These are phyloP conservation scores for Neocucurbitaria cava DNA, from an alignment of 2,329 filamentous ascomycete species.

Conservation along the genomic window DNA sequence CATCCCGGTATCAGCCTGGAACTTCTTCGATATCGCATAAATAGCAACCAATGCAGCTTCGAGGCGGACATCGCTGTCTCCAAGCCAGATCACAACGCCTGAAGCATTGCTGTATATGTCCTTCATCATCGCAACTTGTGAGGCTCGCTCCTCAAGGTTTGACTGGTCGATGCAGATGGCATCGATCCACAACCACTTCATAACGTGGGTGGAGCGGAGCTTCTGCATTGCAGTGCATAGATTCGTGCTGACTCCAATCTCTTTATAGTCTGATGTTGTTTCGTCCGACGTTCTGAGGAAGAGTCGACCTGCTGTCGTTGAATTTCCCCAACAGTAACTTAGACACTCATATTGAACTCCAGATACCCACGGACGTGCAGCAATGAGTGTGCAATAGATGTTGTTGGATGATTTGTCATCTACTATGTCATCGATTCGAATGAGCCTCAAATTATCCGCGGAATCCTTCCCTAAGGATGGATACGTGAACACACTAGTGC, in stretches of 20 bases:
- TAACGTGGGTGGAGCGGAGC: background rate
- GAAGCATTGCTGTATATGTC: conserved; percentile 34
- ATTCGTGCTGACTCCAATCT: conserved; percentile 12
- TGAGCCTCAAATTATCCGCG: background rate
- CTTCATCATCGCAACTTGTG: conserved; percentile 35
- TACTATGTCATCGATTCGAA: background rate
- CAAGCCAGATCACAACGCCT: conserved; percentile 37
- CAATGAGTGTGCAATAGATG: conserved; percentile 1
- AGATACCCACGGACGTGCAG: background rate
- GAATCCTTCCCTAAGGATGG: background rate
- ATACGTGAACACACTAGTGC: background rate
- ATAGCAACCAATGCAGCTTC: background rate
- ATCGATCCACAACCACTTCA: conserved; percentile 30
- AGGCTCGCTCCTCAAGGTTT: conserved; percentile 26
- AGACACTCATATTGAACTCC: conserved; percentile 8
- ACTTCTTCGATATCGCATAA: background rate
- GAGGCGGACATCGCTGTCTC: background rate
- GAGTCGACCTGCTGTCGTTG: background rate
- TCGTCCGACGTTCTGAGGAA: background rate
- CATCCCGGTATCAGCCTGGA: background rate
- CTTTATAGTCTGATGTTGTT: background rate
- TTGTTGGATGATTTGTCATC: background rate
- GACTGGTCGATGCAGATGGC: conserved; percentile 29
- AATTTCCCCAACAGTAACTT: conserved; percentile 12
- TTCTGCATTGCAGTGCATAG: conserved; percentile 7